Evolutionary conservation across 2,329 filamentous ascomycete species (phyloP), one percentile per base, ranked within the genome.

Genomic region (Magnaporthiopsis rhizophila): DNA sequence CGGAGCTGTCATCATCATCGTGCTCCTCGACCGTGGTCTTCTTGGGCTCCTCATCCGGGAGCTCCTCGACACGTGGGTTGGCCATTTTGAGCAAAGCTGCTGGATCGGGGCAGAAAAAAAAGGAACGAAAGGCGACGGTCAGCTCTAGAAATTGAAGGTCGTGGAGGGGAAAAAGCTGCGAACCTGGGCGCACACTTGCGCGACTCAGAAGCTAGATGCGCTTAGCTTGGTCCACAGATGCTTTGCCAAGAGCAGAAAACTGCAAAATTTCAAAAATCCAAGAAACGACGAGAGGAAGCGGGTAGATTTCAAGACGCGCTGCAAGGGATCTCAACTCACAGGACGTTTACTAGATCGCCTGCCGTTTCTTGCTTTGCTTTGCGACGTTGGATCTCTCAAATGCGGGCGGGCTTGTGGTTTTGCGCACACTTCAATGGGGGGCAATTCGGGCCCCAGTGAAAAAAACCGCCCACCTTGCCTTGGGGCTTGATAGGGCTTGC

Each of bases 21-120:
- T 89, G 86, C 78, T 91, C 89, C 74, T 91, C 87, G 74, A 89
- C 85, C 74, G 85, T 87, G 75, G 86, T 85, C 86, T 95, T 93
- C 83, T 91, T 88, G 76, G 88, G 85, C 83, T 91, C 89, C 75
- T 93, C 92, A 77, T 98, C 95, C 73, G 91, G 89, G 74, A 99
- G 87, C 83, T 99, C 95, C 86, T 99, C 94, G 81, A 98, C 89
- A 81, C 94, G 90, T 79, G 94, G 91, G 85, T 97, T 96, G 78
- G 95, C 90, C 95, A 99, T 99, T 79, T 80, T 91, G 77, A 74
- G 70, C 70, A 75, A 72, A 36, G 78, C 69, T 68, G 68, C 71
- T 71, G 64, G 66, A 6, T 53, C 45, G 21, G 18, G 21, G 5
- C 0, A 1, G 15, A 12, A 30, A 30, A 58, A 30, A 30, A 30